A percentile compares a stretch with the other conserved stretches of the same genome.
These are phyloP conservation scores for Aspergillus novofumigatus DNA, from an alignment of 2,329 filamentous ascomycete genomes.

Conservation along the genomic window DNA sequence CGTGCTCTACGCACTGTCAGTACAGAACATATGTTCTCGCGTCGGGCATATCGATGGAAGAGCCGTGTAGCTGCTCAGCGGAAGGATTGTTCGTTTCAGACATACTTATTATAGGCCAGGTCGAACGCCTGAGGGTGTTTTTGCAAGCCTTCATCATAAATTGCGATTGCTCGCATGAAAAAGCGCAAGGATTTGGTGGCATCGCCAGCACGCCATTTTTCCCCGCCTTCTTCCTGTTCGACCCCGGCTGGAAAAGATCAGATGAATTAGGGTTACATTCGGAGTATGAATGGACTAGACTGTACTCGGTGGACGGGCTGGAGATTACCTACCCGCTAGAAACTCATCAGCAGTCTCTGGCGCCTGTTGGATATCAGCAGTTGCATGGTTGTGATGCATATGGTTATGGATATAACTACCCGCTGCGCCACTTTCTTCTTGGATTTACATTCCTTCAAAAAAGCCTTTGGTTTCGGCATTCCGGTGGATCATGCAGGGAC, in stretches of 20 bases:
- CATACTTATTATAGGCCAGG: conserved; percentile 70
- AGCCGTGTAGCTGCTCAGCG: neutral
- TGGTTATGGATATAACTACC: conserved; percentile 20
- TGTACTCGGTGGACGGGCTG: neutral
- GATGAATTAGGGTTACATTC: neutral
- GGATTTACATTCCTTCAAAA: conserved; percentile 40
- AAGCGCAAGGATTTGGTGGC: conserved; percentile 59
- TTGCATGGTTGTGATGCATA: neutral
- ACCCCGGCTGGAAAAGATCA: conserved; percentile 50
- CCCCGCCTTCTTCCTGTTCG: conserved; percentile 65
- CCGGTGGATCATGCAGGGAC: conserved; percentile 3
- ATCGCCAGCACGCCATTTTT: conserved; percentile 71
- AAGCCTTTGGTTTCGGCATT: conserved; percentile 39
- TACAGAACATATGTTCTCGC: conserved; percentile 1
- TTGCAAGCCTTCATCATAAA: conserved; percentile 60
- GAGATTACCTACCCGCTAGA: conserved; percentile 49
- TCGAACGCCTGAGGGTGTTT: conserved; percentile 62
- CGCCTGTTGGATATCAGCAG: conserved; percentile 33
- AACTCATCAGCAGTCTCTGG: conserved; percentile 65
- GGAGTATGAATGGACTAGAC: neutral
- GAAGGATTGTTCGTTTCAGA: conserved; percentile 5
- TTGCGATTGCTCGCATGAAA: conserved; percentile 60
- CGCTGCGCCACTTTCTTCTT: conserved; percentile 43
- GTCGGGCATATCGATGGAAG: neutral
- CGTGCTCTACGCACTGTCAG: conserved; percentile 51